Conservation (phyloP, 116 monocot genomes). For the Posidonia oceanica region DNA sequence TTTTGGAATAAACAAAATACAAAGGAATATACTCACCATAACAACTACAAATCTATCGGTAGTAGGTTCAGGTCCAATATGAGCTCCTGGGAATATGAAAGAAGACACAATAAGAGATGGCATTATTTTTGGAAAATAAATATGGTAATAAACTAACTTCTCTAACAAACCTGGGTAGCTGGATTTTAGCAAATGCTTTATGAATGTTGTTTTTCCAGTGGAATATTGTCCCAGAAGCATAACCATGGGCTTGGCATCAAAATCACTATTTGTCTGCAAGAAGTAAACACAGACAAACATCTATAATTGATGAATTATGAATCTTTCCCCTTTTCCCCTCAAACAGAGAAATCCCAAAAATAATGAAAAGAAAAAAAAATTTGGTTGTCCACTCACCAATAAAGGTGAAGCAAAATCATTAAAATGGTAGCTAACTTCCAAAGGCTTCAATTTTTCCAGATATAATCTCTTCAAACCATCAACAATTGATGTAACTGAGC, state of each 20-base stretch:
- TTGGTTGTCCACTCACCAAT: slow-evolving; percentile 32
- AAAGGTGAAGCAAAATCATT: slow-evolving; percentile 93
- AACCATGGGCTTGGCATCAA: slow-evolving; percentile 97
- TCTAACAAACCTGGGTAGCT: slow-evolving; percentile 69
- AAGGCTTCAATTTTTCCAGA: slow-evolving; percentile 84
- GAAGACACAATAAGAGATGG: neutral
- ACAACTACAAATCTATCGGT: slow-evolving; percentile 98
- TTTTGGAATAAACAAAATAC: too few relatives aligned
- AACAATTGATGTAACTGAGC: slow-evolving; percentile 84
- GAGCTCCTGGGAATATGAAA: slow-evolving; percentile 51
- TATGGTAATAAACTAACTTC: neutral
- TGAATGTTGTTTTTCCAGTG: slow-evolving; percentile 96
- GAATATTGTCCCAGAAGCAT: slow-evolving; percentile 99
- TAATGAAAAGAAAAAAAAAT: neutral
- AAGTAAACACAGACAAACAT: neutral
- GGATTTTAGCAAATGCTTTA: slow-evolving; percentile 65
- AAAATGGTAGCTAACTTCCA: slow-evolving; percentile 78
- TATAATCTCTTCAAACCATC: slow-evolving; percentile 93
- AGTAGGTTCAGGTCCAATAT: slow-evolving; percentile 98
- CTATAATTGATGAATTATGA: neutral
- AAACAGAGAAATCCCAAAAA: neutral
- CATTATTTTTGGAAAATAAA: neutral
- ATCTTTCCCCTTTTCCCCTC: neutral
- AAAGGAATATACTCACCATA: slow-evolving; percentile 42
- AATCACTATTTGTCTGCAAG: slow-evolving; percentile 78